Conservation (phyloP, 441 rosid genomes). For the Euphorbia schlechtendalii region DNA sequence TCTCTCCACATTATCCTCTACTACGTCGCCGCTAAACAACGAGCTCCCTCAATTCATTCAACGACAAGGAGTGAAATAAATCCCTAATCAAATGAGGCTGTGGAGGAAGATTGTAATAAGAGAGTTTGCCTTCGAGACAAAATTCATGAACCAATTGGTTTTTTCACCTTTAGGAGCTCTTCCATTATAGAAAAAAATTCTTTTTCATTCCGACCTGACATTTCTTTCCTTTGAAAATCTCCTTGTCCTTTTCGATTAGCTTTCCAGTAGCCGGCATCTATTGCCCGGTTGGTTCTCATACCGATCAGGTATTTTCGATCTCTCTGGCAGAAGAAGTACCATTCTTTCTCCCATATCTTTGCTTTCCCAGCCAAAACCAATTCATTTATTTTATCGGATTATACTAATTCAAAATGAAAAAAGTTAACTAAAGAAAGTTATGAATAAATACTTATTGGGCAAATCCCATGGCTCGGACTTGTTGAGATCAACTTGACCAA, state of each 20-base stretch:
- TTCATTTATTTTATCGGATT: no score
- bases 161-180: slow-evolving; percentile 61
- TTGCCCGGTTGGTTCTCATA: slow-evolving; percentile 93
- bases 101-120: slow-evolving; percentile 68
- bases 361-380: slow-evolving; percentile 46
- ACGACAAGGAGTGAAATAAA: no score
- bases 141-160: slow-evolving; percentile 90
- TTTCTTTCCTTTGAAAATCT: slow-evolving; percentile 51
- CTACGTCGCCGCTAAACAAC: no score
- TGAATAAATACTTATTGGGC: slow-evolving; percentile 41
- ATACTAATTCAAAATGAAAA: no score
- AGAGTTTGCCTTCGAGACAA: slow-evolving; percentile 81
- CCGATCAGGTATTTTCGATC: slow-evolving; percentile 96
- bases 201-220: slow-evolving; percentile 42
- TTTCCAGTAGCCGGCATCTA: slow-evolving; percentile 90
- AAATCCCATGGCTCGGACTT: slow-evolving; percentile 98
- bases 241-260: slow-evolving; percentile 94
- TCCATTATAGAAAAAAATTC: slow-evolving; percentile 37
- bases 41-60: no score
- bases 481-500: slow-evolving; percentile 86
- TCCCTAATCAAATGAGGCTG: no score
- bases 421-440: background rate
- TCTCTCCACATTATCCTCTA: no score
- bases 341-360: slow-evolving; percentile 97
- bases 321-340: slow-evolving; percentile 87